phyloP scores from a whole-genome alignment of 2,329 filamentous ascomycete genomes.

The Aspergillus intermedius region DNA sequence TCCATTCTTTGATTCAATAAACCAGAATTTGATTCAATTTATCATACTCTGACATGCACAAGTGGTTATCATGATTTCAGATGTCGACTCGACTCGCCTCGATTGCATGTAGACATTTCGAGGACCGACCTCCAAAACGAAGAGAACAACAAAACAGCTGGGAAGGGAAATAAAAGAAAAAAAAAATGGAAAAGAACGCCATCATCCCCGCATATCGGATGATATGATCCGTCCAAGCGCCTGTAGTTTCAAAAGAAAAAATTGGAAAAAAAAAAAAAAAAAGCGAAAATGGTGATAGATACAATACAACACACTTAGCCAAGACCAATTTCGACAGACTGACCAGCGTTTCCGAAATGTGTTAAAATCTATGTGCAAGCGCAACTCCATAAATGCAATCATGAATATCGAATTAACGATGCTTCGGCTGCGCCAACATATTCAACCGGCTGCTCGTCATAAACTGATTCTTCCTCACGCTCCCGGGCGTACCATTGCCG shows the following conservation, averaged over 20 bases:
- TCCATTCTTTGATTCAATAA: neutral
- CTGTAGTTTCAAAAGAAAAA: slow-evolving; percentile 2
- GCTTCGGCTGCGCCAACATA: slow-evolving; percentile 42
- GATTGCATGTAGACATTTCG: neutral
- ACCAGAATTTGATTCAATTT: neutral
- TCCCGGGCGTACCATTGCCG: neutral
- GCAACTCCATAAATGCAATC: slow-evolving; percentile 7
- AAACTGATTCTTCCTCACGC: slow-evolving; percentile 17
- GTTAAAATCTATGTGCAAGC: slow-evolving; percentile 5
- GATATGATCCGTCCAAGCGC: slow-evolving; percentile 12
- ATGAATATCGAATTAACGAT: slow-evolving; percentile 14
- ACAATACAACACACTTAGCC: neutral
- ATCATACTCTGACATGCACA: slow-evolving; percentile 1
- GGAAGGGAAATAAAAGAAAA: neutral
- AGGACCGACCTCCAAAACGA: neutral
- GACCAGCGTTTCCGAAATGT: neutral
- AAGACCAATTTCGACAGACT: neutral
- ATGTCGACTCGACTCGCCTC: neutral
- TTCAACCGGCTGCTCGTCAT: slow-evolving; percentile 44
- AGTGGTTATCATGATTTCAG: slow-evolving; percentile 2
- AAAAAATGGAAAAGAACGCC: slow-evolving; percentile 8
- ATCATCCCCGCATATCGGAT: slow-evolving; percentile 10
- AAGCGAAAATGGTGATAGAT: neutral
- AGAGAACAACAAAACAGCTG: neutral
- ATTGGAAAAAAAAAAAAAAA: neutral